Base-by-base conservation (phyloP, 2,329 filamentous ascomycete species). In the Aspergillus amoenus region DNA sequence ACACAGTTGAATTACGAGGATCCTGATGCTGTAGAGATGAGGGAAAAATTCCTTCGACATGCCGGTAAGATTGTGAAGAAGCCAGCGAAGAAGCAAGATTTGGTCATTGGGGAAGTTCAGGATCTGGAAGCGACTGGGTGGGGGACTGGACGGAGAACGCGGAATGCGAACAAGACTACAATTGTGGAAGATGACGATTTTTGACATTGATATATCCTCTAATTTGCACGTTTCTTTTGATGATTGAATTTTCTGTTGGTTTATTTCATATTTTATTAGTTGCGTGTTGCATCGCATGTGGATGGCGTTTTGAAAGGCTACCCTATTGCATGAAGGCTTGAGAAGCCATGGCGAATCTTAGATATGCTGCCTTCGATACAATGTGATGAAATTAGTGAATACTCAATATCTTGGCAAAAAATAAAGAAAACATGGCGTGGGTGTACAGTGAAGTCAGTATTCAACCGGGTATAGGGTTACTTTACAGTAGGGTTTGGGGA, bases 21-120 rank as follows among this genome's bases (percentile, higher is more conserved):
- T 58, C 72, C 76, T 1, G 77, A 85, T 45, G 82, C 82, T 2
- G 77, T 79, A 12, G 80, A 79, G 53, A 83, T 84, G 65, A 81
- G 81, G n/a, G 82, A 84, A 34, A 81, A 79, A 39, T 81, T 80
- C 27, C 79, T 82, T 61, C 79, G 80, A 4, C 60, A 70, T 52
- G 70, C 71, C 1, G 61, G 78, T 67, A 65, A 83, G 66, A 32
- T 81, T 66, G 59, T 79, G 64, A 57, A 78, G 15, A 70, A 71
- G 53, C 56, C 63, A 4, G 55, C 56, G 13, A 51, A 56, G 15
- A 52, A 63, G 12, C 50, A 62, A 22, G 57, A 59, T 1, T 13
- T 66, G 37, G 56, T 68, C 30, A 57, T 72, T 17, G 70, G 68
- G 9, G 68, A 70, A 41, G 58, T 74, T 7, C 64, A 62, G 46